Percentiles rank a stretch among this genome's conserved stretches.
These are phyloP conservation scores for Pneumocystis carinii DNA, from an alignment of 1,139 yeast species.

Conservation along the genomic window DNA sequence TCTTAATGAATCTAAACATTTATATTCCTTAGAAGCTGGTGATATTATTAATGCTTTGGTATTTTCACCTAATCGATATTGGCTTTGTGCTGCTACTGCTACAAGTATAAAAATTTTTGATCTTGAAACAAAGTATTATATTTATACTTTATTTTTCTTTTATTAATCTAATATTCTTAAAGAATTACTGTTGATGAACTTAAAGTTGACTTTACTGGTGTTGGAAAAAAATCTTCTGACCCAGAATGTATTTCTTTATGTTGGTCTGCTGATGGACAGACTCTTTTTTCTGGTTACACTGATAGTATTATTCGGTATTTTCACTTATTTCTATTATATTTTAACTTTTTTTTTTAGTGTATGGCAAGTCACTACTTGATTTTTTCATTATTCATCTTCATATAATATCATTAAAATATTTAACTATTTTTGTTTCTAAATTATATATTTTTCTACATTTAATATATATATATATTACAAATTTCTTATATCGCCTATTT, in stretches of 20 bases:
- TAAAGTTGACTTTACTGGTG: constrained; percentile 91
- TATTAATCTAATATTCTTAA: neutral
- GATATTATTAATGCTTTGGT: constrained; percentile 97
- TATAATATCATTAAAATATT: neutral
- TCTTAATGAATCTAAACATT: constrained; percentile 72
- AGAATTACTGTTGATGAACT: constrained; percentile 93
- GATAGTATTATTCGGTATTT: constrained; percentile 47
- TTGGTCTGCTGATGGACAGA: constrained; percentile 99
- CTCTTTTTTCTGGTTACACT: constrained; percentile 99
- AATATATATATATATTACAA: neutral
- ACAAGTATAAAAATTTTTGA: constrained; percentile 97
- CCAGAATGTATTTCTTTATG: constrained; percentile 97
- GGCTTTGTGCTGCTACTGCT: constrained; percentile 99
- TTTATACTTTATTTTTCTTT: neutral
- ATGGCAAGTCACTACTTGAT: neutral
- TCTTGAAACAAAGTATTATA: constrained; percentile 50
- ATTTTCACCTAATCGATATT: constrained; percentile 99
- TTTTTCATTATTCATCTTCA: neutral
- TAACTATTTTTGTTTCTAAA: neutral
- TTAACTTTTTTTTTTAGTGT: neutral
- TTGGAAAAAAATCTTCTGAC: constrained; percentile 76
- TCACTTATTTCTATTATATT: neutral
- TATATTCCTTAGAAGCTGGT: constrained; percentile 90
- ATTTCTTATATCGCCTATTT: neutral
- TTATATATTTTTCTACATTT: neutral